Percentiles rank a stretch among this genome's conserved stretches.
Conservation (phyloP, 176 grass and related monocot species). For the Coix lacrymajobi region DNA sequence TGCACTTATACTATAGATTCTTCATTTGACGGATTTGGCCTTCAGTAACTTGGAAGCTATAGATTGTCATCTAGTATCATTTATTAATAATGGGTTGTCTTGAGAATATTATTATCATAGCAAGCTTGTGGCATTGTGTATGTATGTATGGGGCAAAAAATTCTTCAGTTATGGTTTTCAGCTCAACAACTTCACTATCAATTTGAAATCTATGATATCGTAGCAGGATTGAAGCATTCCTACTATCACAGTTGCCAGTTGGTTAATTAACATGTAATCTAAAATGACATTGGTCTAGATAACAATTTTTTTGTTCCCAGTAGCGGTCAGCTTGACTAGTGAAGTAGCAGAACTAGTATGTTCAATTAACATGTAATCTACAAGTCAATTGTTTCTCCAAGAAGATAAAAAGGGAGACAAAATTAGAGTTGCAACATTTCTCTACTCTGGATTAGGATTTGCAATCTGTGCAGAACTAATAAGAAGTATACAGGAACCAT, state of each 20-base stretch:
- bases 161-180: background rate
- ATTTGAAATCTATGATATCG: background rate
- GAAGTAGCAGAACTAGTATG: background rate
- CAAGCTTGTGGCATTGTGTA: background rate
- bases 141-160: background rate
- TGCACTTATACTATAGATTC: background rate
- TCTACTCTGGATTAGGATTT: background rate
- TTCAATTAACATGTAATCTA: background rate
- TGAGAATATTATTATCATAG: background rate
- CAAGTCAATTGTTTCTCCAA: background rate
- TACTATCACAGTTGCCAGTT: background rate
- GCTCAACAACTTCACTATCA: background rate
- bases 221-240: background rate
- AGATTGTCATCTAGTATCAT: background rate
- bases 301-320: background rate
- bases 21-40: conserved; percentile 5
- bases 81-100: background rate
- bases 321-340: background rate
- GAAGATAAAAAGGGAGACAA: background rate
- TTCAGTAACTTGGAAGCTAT: background rate
- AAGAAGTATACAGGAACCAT: background rate
- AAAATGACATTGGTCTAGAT: background rate
- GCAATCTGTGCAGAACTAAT: background rate
- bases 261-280: background rate
- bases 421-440: background rate